Evolutionary conservation across 345 rosid genomes (phyloP).

Genomic region (Streptanthus diversifolius): DNA sequence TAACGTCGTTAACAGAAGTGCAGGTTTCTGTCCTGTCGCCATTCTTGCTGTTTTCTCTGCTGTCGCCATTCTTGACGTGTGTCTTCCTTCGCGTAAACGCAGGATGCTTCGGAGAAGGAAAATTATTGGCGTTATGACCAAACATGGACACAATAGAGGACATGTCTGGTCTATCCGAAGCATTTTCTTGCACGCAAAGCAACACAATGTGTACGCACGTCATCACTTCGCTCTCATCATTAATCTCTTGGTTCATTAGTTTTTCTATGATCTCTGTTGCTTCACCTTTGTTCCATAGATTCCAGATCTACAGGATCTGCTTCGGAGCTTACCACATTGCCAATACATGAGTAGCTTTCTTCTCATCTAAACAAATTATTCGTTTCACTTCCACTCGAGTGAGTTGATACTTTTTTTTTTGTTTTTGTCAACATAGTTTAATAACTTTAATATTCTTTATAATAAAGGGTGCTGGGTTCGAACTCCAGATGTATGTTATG

Average conservation of each 20-base stretch:
- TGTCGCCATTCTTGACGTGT: slow-evolving; percentile 7
- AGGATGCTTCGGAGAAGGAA: slow-evolving; percentile 50
- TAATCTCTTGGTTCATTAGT: slow-evolving; percentile 21
- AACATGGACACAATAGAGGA: slow-evolving; percentile 48
- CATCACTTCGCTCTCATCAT: slow-evolving; percentile 29
- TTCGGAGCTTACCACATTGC: neutral
- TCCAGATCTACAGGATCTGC: slow-evolving; percentile 48
- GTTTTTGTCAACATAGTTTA: too few species aligned
- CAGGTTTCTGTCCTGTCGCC: slow-evolving; percentile 25
- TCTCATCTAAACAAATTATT: neutral
- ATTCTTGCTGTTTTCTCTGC: slow-evolving; percentile 28
- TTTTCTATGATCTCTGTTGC: slow-evolving; percentile 37
- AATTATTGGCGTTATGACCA: slow-evolving; percentile 31
- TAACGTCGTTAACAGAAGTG: slow-evolving; percentile 36
- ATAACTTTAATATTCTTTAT: too few species aligned
- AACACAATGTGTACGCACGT: slow-evolving; percentile 42
- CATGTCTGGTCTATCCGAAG: slow-evolving; percentile 59
- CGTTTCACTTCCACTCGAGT: neutral
- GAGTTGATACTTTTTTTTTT: neutral
- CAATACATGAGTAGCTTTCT: neutral
- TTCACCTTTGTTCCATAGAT: slow-evolving; percentile 42
- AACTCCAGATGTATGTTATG: too few species aligned
- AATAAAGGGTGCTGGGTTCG: too few species aligned
- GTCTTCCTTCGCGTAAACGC: slow-evolving; percentile 40
- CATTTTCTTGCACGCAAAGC: slow-evolving; percentile 56